Evolutionary conservation across 768 basidiomycete species (phyloP).

Genomic region (Tricholoma saponaceum): DNA sequence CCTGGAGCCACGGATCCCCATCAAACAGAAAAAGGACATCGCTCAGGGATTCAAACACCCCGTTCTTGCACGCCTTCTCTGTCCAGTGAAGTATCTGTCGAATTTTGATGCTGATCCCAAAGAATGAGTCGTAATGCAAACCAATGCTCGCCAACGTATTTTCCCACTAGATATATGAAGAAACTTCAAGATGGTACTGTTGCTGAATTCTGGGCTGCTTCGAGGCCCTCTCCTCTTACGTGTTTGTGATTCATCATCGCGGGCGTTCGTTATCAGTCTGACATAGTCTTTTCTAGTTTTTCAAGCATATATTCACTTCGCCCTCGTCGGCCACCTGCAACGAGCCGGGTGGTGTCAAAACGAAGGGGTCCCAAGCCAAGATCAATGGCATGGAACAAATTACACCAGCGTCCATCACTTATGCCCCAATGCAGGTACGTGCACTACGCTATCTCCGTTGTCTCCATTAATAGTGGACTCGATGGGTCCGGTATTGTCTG

Average conservation of each 20-base stretch:
- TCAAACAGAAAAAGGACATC: conserved; percentile 1
- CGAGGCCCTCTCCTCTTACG: not conserved
- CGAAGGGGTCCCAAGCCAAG: conserved; percentile 6
- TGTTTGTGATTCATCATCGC: not conserved
- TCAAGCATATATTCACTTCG: not conserved
- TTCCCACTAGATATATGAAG: not conserved
- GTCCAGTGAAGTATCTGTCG: conserved; percentile 1
- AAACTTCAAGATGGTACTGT: not conserved
- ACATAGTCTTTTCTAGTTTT: not conserved
- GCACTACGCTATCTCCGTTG: no score
- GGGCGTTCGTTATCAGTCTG: not conserved
- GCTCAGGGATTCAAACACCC: conserved; percentile 5
- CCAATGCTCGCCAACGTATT: not conserved
- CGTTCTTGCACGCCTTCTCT: conserved; percentile 5
- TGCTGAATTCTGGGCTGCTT: not conserved
- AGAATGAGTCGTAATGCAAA: not conserved
- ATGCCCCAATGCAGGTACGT: conserved; percentile 11
- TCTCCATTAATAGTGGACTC: no score
- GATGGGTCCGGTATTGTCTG: conserved; percentile 1
- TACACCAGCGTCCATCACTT: conserved; percentile 6
- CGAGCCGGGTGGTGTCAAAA: not conserved
- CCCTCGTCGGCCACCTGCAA: not conserved
- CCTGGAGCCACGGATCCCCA: conserved; percentile 5
- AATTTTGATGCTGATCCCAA: conserved; percentile 4
- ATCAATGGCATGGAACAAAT: conserved; percentile 2